These are phyloP conservation scores for Trichocomaceae sp. DNA, from an alignment of 2,329 filamentous ascomycete species.

Conservation along the genomic window DNA sequence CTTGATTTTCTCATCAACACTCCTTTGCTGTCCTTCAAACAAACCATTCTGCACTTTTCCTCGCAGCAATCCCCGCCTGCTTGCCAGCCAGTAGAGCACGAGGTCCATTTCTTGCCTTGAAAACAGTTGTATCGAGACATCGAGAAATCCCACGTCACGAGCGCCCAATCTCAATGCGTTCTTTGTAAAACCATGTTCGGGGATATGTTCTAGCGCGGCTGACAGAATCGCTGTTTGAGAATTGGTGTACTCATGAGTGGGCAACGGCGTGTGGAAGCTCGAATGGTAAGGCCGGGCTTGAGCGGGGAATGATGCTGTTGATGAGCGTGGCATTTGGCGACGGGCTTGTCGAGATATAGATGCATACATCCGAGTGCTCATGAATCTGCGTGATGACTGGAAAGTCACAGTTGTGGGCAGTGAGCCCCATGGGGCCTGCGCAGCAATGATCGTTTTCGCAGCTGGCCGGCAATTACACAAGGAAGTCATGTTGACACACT, in stretches of 20 bases:
- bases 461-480: constrained; percentile 2
- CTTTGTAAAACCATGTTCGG: constrained; percentile 72
- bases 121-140: constrained; percentile 77
- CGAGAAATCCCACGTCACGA: constrained; percentile 75
- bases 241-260: constrained; percentile 54
- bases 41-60: constrained; percentile 28
- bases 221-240: constrained; percentile 69
- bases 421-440: not conserved
- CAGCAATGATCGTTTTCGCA: constrained; percentile 1
- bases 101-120: constrained; percentile 74
- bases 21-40: constrained; percentile 27
- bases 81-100: constrained; percentile 48
- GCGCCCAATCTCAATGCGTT: constrained; percentile 69
- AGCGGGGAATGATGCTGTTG: not conserved
- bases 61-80: constrained; percentile 32
- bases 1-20: constrained; percentile 60
- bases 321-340: not conserved
- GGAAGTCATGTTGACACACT: not conserved
- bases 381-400: not conserved
- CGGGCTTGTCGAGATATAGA: not conserved
- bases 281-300: constrained; percentile 59
- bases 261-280: constrained; percentile 57
- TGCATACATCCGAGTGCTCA: not conserved
- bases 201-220: constrained; percentile 72
- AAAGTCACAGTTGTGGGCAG: not conserved